Evolutionary conservation across 78 protist genomes (phyloP).

Genomic region (Monosiga brevicollis): DNA sequence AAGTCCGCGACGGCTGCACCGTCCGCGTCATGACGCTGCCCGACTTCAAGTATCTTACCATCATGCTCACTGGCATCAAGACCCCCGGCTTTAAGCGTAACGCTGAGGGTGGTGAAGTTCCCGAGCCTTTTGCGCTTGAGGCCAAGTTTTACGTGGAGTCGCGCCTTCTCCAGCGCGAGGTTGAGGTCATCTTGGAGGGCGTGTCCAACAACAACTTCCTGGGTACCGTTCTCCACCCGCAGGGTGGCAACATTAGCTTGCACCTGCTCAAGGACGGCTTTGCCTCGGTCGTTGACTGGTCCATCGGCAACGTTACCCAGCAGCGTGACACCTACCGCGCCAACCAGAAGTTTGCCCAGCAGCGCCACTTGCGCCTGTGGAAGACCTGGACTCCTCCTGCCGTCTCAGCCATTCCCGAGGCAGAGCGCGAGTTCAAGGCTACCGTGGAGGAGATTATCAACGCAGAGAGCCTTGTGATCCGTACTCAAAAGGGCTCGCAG

Average conservation of each 20-base stretch:
- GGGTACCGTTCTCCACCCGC: constrained; percentile 33
- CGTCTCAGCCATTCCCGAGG: not conserved
- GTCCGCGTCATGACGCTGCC: constrained; percentile 29
- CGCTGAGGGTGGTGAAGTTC: not conserved
- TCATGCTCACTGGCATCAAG: constrained; percentile 31
- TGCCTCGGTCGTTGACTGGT: constrained; percentile 48
- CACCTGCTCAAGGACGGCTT: constrained; percentile 31
- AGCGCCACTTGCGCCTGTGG: not conserved
- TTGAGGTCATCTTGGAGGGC: constrained; percentile 20
- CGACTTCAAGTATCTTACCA: constrained; percentile 7
- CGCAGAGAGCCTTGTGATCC: constrained; percentile 16
- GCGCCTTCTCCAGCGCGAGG: constrained; percentile 40
- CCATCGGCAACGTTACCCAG: not conserved
- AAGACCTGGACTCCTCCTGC: not conserved
- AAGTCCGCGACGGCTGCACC: constrained; percentile 37
- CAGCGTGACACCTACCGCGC: not conserved
- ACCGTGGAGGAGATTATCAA: constrained; percentile 12
- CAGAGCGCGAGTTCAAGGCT: not conserved
- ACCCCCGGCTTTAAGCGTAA: not conserved
- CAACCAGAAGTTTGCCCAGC: constrained; percentile 1
- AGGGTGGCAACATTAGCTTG: constrained; percentile 20
- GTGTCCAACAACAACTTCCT: constrained; percentile 21
- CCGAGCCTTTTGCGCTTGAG: constrained; percentile 38
- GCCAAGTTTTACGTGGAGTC: constrained; percentile 36
- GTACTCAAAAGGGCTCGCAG: not conserved